Evolutionary conservation across 768 basidiomycete species (phyloP).

Genomic region (Leucocoprinus leucothites): DNA sequence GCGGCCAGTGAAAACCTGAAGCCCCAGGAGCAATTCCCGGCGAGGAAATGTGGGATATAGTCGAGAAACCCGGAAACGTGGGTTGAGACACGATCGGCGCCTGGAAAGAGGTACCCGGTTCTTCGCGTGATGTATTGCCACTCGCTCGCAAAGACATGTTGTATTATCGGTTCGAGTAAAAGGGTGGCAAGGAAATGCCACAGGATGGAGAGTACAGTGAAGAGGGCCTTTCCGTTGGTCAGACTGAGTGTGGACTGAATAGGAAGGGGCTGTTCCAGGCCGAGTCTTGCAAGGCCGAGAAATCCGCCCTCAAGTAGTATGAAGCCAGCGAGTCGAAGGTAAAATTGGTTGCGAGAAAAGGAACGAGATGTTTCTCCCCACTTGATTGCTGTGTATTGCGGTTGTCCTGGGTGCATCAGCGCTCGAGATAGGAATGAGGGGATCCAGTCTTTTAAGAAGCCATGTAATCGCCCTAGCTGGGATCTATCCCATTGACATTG

Average conservation of each 20-base stretch:
- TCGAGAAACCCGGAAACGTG: neutral
- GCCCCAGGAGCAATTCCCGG: neutral
- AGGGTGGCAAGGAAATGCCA: neutral
- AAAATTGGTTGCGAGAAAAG: neutral
- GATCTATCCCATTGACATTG: too few species aligned
- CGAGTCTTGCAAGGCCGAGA: neutral
- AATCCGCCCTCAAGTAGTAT: neutral
- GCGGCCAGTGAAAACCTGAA: neutral
- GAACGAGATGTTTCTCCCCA: too few species aligned
- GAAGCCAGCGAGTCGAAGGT: neutral
- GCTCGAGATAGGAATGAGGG: too few species aligned
- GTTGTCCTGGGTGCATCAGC: too few species aligned
- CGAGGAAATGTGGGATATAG: neutral
- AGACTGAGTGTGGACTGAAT: neutral
- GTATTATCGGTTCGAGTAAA: neutral
- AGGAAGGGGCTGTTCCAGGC: neutral
- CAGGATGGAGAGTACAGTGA: neutral
- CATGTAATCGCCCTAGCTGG: too few species aligned
- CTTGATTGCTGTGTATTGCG: too few species aligned
- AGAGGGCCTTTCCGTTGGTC: neutral
- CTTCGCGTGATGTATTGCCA: neutral
- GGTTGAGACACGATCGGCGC: neutral
- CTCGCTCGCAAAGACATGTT: neutral
- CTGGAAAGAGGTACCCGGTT: neutral
- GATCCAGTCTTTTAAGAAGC: too few species aligned